Evolutionary conservation across 352 stramenopile genomes (phyloP).

Genomic region (Phytophthora foliorum): DNA sequence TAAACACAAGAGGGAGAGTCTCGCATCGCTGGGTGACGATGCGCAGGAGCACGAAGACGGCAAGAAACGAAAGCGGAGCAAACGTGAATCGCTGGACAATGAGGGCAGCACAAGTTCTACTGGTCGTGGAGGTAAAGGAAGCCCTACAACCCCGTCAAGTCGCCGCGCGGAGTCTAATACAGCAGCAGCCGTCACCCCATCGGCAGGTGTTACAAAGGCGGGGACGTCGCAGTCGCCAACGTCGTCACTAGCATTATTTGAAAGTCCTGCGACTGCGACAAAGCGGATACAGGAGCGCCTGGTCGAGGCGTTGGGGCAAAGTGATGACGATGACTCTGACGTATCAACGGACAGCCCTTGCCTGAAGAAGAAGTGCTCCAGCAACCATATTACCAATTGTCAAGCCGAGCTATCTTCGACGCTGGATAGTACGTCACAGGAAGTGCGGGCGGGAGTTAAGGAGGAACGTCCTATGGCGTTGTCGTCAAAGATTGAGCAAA

Average conservation of each 20-base stretch:
- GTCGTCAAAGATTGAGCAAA: constrained; percentile 4
- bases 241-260: constrained; percentile 40
- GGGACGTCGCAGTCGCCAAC: constrained; percentile 16
- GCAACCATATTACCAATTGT: constrained; percentile 17
- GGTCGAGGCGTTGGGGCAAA: constrained; percentile 58
- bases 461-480: constrained; percentile 1
- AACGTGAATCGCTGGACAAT: constrained; percentile 33
- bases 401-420: background rate
- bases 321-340: constrained; percentile 61
- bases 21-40: constrained; percentile 30
- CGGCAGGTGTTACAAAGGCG: constrained; percentile 2
- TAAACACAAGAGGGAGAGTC: constrained; percentile 45
- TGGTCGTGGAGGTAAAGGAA: constrained; percentile 12
- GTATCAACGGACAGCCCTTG: constrained; percentile 18
- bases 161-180: background rate
- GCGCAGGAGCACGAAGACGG: constrained; percentile 33
- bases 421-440: background rate
- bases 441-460: constrained; percentile 4
- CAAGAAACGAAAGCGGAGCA: constrained; percentile 41
- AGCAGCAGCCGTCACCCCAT: constrained; percentile 3
- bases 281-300: constrained; percentile 62
- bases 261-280: constrained; percentile 55
- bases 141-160: constrained; percentile 15
- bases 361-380: constrained; percentile 27
- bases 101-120: background rate